A percentile compares a stretch with the other conserved stretches of the same genome.
Conservation (phyloP, 2,329 filamentous ascomycete species). For the Venturiaceae sp. region DNA sequence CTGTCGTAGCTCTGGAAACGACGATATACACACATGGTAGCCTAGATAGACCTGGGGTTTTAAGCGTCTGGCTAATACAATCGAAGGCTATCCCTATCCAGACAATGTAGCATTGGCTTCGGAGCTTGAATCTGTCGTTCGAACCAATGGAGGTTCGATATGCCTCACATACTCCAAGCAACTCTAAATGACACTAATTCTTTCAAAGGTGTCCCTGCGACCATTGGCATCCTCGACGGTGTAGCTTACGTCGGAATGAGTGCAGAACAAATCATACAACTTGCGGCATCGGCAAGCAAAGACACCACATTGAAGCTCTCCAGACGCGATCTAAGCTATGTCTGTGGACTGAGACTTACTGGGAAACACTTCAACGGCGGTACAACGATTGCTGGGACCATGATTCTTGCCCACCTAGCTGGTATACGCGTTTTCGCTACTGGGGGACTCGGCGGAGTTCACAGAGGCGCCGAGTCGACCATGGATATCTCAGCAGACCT, state of each 20-base stretch:
- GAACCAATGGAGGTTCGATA: conserved; percentile 52
- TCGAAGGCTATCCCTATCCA: conserved; percentile 58
- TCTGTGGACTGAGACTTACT: conserved; percentile 59
- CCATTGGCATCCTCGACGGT: conserved; percentile 79
- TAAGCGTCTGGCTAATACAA: neutral
- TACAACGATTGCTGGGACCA: conserved; percentile 88
- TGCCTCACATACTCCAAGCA: neutral
- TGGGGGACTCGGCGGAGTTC: conserved; percentile 87
- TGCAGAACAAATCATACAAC: conserved; percentile 60
- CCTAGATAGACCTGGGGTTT: neutral
- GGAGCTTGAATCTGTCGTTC: conserved; percentile 71
- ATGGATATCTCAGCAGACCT: conserved; percentile 95
- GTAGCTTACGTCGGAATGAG: conserved; percentile 70
- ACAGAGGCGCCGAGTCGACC: conserved; percentile 73
- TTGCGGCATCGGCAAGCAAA: conserved; percentile 56
- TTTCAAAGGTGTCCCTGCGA: conserved; percentile 64
- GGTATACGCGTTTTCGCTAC: conserved; percentile 92
- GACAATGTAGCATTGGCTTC: conserved; percentile 68
- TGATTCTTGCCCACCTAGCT: conserved; percentile 76
- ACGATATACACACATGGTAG: conserved; percentile 93
- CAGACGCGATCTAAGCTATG: conserved; percentile 78
- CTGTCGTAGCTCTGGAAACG: conserved; percentile 86
- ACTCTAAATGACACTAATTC: neutral
- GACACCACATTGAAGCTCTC: conserved; percentile 72
- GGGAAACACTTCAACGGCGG: conserved; percentile 71